Conservation (phyloP, 495 filamentous ascomycete genomes). For the Jackrogersella multiformis region DNA sequence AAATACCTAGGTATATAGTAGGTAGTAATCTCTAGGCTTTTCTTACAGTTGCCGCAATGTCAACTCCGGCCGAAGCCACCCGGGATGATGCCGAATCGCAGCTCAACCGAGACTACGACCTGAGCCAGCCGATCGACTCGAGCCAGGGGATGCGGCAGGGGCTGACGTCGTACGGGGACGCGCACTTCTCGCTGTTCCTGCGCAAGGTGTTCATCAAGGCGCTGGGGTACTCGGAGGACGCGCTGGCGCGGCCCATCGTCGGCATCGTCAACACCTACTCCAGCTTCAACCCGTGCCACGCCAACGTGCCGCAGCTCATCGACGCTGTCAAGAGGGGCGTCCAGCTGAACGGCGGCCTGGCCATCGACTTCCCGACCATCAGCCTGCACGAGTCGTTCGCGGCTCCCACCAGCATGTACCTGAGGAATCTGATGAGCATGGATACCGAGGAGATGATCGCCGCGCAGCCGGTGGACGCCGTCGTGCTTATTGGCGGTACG, state of each 20-base stretch:
- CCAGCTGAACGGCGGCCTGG: conserved; percentile 67
- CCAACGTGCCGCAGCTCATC: conserved; percentile 72
- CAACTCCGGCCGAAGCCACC: not conserved
- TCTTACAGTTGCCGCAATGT: conserved; percentile 3
- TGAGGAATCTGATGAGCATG: conserved; percentile 76
- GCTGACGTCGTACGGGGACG: conserved; percentile 72
- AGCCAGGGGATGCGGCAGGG: conserved; percentile 64
- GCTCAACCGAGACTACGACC: conserved; percentile 60
- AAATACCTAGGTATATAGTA: not conserved
- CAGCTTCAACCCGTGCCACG: conserved; percentile 73
- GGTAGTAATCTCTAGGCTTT: not conserved
- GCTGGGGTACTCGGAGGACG: conserved; percentile 72
- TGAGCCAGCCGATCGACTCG: conserved; percentile 57
- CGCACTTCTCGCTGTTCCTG: conserved; percentile 74
- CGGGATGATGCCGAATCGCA: not conserved
- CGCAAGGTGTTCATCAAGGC: conserved; percentile 78
- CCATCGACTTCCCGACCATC: conserved; percentile 74
- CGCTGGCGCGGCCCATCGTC: conserved; percentile 70
- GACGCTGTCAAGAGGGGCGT: conserved; percentile 72
- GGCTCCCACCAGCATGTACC: conserved; percentile 72
- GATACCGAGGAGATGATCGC: conserved; percentile 77
- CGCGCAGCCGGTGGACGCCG: conserved; percentile 71
- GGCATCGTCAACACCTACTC: conserved; percentile 74
- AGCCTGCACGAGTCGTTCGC: conserved; percentile 71
- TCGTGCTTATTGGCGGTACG: conserved; percentile 70